A percentile compares a stretch with the other conserved stretches of the same genome.
These are phyloP conservation scores for Candida taoyuanica DNA, from an alignment of 805 yeast genomes.

Conservation along the genomic window DNA sequence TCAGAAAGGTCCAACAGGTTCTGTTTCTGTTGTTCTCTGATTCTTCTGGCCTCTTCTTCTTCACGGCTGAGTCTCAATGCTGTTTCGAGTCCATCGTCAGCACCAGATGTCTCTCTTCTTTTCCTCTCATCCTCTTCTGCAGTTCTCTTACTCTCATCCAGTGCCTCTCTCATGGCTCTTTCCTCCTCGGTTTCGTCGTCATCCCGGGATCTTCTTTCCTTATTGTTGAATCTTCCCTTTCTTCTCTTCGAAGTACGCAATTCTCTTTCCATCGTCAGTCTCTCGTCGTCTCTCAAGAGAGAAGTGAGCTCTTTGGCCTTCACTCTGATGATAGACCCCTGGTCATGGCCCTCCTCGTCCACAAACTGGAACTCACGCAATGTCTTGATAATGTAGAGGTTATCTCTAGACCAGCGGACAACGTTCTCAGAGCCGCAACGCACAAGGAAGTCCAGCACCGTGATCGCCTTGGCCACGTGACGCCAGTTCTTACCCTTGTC, in stretches of 20 bases:
- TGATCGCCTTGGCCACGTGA: conserved; percentile 87
- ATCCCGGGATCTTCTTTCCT: conserved; percentile 22
- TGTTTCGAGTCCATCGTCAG: conserved; percentile 51
- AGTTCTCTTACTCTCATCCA: conserved; percentile 73
- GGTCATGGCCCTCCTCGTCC: conserved; percentile 77
- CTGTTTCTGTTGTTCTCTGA: conserved; percentile 36
- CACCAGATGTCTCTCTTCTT: conserved; percentile 38
- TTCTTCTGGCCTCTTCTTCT: conserved; percentile 66
- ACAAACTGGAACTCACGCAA: conserved; percentile 81
- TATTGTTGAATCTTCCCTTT: conserved; percentile 31
- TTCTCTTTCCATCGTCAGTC: conserved; percentile 66
- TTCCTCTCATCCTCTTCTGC: conserved; percentile 79
- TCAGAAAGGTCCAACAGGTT: conserved; percentile 50
- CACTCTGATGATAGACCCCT: conserved; percentile 82
- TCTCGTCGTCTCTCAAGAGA: conserved; percentile 76
- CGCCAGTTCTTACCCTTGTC: conserved; percentile 98
- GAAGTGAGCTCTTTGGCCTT: conserved; percentile 86
- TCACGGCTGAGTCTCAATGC: conserved; percentile 71
- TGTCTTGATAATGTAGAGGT: conserved; percentile 82
- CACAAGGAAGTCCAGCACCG: conserved; percentile 83
- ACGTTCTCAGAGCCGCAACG: conserved; percentile 84
- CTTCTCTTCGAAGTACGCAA: conserved; percentile 33
- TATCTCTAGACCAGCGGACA: conserved; percentile 88
- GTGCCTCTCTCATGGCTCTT: conserved; percentile 71
- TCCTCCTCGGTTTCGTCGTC: conserved; percentile 48